phyloP scores from a whole-genome alignment of 768 basidiomycete species.

The Hortiboletus flavorubellus region DNA sequence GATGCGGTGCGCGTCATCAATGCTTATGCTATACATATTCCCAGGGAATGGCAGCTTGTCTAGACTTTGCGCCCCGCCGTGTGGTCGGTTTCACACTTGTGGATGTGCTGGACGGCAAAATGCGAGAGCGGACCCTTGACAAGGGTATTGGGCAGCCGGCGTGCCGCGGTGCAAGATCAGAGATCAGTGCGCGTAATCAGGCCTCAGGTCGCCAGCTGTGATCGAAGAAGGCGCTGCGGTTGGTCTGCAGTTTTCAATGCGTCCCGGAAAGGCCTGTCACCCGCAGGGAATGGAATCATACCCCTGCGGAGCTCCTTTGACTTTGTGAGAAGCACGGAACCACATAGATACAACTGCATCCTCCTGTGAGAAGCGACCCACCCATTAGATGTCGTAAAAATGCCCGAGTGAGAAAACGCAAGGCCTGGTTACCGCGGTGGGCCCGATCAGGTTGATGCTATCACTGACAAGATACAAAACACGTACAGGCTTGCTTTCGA shows the following conservation, averaged over 20 bases:
- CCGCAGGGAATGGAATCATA: constrained; percentile 21
- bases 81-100: no score
- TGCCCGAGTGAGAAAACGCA: constrained; percentile 10
- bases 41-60: not conserved
- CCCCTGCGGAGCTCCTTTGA: constrained; percentile 14
- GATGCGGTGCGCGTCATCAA: no score
- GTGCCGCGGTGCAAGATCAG: constrained; percentile 17
- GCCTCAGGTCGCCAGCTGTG: constrained; percentile 14
- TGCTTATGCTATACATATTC: not conserved
- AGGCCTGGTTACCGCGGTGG: constrained; percentile 16
- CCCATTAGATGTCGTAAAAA: constrained; percentile 5
- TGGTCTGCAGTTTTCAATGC: constrained; percentile 15
- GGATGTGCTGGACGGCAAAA: not conserved
- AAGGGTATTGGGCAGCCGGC: constrained; percentile 24
- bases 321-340: constrained; percentile 19
- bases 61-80: no score
- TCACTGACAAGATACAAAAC: constrained; percentile 12
- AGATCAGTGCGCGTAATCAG: constrained; percentile 17
- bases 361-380: constrained; percentile 22
- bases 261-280: constrained; percentile 14
- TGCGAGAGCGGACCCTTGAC: constrained; percentile 4
- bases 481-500: constrained; percentile 10
- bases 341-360: constrained; percentile 4
- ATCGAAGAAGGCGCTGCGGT: constrained; percentile 26
- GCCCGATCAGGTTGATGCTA: constrained; percentile 18